Evolutionary conservation across 2,329 filamentous ascomycete species (phyloP).

Genomic region (Colletotrichum shisoi): DNA sequence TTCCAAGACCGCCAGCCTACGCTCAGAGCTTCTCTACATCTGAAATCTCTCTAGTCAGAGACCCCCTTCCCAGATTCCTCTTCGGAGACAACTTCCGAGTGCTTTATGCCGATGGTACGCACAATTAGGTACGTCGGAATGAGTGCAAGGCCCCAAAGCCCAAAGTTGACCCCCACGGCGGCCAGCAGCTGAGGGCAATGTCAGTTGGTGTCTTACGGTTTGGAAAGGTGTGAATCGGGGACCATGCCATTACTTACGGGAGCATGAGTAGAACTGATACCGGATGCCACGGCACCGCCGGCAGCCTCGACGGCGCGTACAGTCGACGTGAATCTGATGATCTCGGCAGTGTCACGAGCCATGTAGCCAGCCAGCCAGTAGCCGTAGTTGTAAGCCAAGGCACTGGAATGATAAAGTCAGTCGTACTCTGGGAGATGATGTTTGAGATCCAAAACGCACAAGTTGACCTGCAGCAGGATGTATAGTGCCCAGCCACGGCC

Average conservation of each 20-base stretch:
- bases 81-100: neutral
- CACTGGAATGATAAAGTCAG: neutral
- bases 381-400: slow-evolving; percentile 31
- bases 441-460: too few relatives aligned
- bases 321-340: slow-evolving; percentile 26
- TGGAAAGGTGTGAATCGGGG: neutral
- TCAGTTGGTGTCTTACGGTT: neutral
- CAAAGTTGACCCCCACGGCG: slow-evolving; percentile 39
- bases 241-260: neutral
- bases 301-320: slow-evolving; percentile 33
- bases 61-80: neutral
- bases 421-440: too few relatives aligned
- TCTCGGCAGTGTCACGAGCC: slow-evolving; percentile 30
- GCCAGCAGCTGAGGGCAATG: slow-evolving; percentile 23
- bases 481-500: slow-evolving; percentile 42
- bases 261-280: slow-evolving; percentile 36
- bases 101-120: slow-evolving; percentile 11
- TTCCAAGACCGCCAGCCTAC: too few relatives aligned
- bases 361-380: slow-evolving; percentile 31
- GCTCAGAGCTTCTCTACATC: neutral
- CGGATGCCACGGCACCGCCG: slow-evolving; percentile 31
- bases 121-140: slow-evolving; percentile 39
- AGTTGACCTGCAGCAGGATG: slow-evolving; percentile 41
- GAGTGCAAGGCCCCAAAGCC: slow-evolving; percentile 35
- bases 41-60: neutral